These are phyloP conservation scores for Rhynchospora pubera DNA, from an alignment of 176 grass and related monocot species.

Conservation along the genomic window DNA sequence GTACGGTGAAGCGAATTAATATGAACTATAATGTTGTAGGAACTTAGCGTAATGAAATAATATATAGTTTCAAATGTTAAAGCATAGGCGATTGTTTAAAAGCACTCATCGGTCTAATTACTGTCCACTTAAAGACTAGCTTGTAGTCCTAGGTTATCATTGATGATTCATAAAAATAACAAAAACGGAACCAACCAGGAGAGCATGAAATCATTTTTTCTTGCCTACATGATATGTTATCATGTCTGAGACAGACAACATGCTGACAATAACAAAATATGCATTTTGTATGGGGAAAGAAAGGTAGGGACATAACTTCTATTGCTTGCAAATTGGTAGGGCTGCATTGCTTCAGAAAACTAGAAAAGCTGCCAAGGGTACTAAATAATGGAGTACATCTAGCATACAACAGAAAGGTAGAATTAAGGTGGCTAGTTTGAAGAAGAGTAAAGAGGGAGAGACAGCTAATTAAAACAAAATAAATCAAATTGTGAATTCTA, in stretches of 20 bases:
- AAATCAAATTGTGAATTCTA: too few relatives aligned
- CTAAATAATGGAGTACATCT: background rate
- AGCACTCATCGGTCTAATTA: too few relatives aligned
- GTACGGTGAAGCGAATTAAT: too few relatives aligned
- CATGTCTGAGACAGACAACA: slow-evolving; percentile 1
- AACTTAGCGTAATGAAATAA: too few relatives aligned
- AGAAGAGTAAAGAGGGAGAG: background rate
- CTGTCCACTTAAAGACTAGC: too few relatives aligned
- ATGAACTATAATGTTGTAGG: too few relatives aligned
- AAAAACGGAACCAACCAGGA: background rate
- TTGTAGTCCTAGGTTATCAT: too few relatives aligned
- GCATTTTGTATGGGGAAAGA: slow-evolving; percentile 1
- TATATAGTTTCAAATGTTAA: too few relatives aligned
- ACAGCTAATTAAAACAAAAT: too few relatives aligned
- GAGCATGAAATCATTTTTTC: background rate
- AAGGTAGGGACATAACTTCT: background rate
- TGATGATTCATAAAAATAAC: too few relatives aligned
- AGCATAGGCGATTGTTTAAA: too few relatives aligned
- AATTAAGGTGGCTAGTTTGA: background rate
- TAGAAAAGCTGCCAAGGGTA: background rate
- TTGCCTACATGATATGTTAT: slow-evolving; percentile 10
- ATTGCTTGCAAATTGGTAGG: background rate
- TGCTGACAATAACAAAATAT: background rate
- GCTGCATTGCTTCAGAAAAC: background rate
- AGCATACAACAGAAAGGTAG: background rate